Conservation (phyloP, 345 rosid species). For the Bruguiera sexangula region DNA sequence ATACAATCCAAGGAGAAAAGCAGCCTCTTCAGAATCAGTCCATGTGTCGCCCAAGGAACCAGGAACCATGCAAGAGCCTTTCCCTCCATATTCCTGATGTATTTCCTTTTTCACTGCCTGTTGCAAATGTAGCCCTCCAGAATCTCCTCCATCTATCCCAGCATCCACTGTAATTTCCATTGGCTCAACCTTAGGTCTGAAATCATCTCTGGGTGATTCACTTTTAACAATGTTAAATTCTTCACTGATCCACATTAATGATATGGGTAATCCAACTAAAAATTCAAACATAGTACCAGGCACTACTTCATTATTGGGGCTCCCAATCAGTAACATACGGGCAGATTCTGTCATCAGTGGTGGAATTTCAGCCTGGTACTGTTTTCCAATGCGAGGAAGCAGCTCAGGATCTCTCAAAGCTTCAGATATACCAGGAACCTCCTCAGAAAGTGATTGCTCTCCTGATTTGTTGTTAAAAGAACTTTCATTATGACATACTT, state of each 20-base stretch:
- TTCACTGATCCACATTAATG: constrained; percentile 8
- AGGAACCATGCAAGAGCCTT: constrained; percentile 31
- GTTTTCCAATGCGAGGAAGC: constrained; percentile 54
- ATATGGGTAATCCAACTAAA: constrained; percentile 11
- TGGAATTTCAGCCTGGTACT: constrained; percentile 56
- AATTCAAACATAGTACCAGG: constrained; percentile 8
- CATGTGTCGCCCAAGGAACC: constrained; percentile 31
- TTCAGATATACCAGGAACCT: constrained; percentile 31
- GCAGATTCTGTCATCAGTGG: constrained; percentile 25
- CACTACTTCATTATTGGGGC: constrained; percentile 12
- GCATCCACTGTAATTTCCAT: constrained; percentile 6
- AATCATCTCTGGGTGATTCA: constrained; percentile 2
- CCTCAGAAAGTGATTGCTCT: constrained; percentile 31
- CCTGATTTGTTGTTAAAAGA: constrained; percentile 31
- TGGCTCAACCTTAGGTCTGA: constrained; percentile 23
- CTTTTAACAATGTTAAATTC: constrained; percentile 2
- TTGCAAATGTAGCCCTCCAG: constrained; percentile 1
- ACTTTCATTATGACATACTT: constrained; percentile 21
- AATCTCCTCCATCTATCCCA: constrained; percentile 7
- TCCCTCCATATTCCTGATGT: constrained; percentile 10
- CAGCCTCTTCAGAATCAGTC: constrained; percentile 35
- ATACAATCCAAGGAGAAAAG: constrained; percentile 57
- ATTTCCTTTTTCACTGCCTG: constrained; percentile 20
- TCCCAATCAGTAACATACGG: constrained; percentile 11
- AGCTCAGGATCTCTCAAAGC: constrained; percentile 43